These are phyloP conservation scores for Geotrichum bryndzae DNA, from an alignment of 1,139 yeast species.

Conservation along the genomic window DNA sequence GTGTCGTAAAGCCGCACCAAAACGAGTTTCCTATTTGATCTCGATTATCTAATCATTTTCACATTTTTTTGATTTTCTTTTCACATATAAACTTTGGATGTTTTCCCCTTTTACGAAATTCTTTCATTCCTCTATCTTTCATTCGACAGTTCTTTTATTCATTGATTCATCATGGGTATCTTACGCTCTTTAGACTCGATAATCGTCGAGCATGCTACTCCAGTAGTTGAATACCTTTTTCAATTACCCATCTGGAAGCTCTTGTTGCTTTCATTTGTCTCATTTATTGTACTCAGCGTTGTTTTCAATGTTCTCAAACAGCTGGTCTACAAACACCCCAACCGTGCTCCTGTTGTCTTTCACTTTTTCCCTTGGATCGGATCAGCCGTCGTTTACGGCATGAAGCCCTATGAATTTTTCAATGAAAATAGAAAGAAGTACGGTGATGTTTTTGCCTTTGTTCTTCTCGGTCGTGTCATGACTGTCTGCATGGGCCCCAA, in stretches of 20 bases:
- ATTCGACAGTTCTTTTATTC: neutral
- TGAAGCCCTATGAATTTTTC: conserved; percentile 88
- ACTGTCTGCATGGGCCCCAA: conserved; percentile 95
- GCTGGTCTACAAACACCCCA: conserved; percentile 59
- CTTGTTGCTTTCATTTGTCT: conserved; percentile 26
- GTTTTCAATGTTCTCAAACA: conserved; percentile 66
- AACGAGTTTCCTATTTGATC: neutral
- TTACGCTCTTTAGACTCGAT: conserved; percentile 15
- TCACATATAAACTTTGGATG: neutral
- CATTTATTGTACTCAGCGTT: conserved; percentile 36
- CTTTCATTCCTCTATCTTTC: neutral
- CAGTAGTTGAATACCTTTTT: conserved; percentile 12
- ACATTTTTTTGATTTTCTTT: neutral
- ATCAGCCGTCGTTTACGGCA: conserved; percentile 80
- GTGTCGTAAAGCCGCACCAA: neutral
- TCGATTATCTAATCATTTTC: neutral
- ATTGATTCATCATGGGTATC: conserved; percentile 13
- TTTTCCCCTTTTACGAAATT: neutral
- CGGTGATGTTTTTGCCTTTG: conserved; percentile 89
- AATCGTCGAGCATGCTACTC: conserved; percentile 30
- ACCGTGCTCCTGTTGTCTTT: conserved; percentile 68
- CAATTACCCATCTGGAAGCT: conserved; percentile 27
- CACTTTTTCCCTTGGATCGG: conserved; percentile 97
- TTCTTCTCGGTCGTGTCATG: conserved; percentile 85
- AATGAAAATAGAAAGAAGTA: conserved; percentile 67